Conservation (phyloP, 805 yeast genomes). For the Hanseniaspora hatyaiensis region DNA sequence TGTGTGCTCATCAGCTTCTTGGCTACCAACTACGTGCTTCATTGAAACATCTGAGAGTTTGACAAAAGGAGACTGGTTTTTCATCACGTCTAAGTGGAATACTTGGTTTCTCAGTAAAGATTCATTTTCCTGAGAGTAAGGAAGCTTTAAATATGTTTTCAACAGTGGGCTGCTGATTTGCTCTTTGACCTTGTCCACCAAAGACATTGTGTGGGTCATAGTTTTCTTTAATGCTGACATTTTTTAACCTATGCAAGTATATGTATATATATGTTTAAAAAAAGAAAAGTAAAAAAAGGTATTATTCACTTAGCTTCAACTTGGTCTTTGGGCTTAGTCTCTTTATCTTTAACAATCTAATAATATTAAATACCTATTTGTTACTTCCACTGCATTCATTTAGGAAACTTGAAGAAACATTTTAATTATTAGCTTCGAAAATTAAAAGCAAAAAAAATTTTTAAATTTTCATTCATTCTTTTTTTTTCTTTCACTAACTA, state of each 20-base stretch:
- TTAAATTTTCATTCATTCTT: too few species aligned
- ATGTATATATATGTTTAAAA: not conserved
- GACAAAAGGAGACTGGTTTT: slow-evolving; percentile 8
- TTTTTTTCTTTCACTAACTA: too few species aligned
- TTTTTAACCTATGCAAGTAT: not conserved
- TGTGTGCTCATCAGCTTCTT: not conserved
- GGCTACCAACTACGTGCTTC: slow-evolving; percentile 4
- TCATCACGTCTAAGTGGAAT: not conserved
- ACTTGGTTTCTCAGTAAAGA: not conserved
- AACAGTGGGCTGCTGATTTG: slow-evolving; percentile 4
- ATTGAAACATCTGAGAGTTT: slow-evolving; percentile 1
- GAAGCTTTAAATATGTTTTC: slow-evolving; percentile 9
- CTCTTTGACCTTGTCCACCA: slow-evolving; percentile 8
- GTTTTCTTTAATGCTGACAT: not conserved
- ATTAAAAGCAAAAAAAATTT: too few species aligned
- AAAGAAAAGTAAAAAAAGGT: not conserved
- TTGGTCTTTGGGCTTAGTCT: too few species aligned
- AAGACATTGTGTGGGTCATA: slow-evolving; percentile 4
- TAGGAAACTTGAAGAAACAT: too few species aligned
- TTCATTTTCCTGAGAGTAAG: slow-evolving; percentile 9
- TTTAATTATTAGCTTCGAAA: too few species aligned
- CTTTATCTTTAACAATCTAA: too few species aligned
- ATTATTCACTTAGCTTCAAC: too few species aligned
- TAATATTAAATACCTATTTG: too few species aligned
- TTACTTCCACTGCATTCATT: too few species aligned